Base-by-base conservation (phyloP, 306 rosid genomes). In the Arachis stenosperma region DNA sequence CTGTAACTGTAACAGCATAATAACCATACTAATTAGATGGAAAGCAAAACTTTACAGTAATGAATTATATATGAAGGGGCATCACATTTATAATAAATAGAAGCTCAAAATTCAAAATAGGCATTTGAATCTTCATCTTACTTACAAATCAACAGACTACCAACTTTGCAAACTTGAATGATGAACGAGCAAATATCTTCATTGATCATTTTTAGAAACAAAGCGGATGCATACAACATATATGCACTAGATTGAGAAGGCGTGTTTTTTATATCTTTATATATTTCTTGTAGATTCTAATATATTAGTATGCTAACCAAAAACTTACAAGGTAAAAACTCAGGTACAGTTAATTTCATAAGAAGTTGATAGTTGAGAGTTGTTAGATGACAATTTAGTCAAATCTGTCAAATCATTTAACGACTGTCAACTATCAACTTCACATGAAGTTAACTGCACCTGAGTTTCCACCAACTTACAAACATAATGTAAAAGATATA, bases 1-100 rank as follows among this genome's bases (percentile, higher is more conserved):
- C 82, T 81, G 91, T 63, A 94, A 82, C 99, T 94, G 88, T 46
- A 77, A 62, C 27, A 30, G 71, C 5, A 54, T 4, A 5, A 81
- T 11, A 73, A 48, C 69, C 48, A 62, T 66, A 64, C 44, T 51
- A 33, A 50, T 48, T 48, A 47, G 51, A 51, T 57, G 37, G 52
- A 71, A 54, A 67, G 46, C 81, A 39, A 65, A 50, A 60, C 56
- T 61, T 72, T 61, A 50, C 37, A 56, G 9, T 41, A 59, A 75
- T 36, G 53, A 29, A 73, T 50, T 79, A 76, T 48, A 39, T 46
- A 17, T 44, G 44, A 44, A 14, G 62, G 36, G 6, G 30, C 47
- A n/a, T 51, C 33, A 30, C 54, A 33, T 2, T 33, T 33, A 33
- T 33, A 33, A 33, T 4, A 22, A 22, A 22, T 22, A 22, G 27